A percentile compares a stretch with the other conserved stretches of the same genome.
Conservation (phyloP, 768 basidiomycete species). For the Austroboletus festivus region DNA sequence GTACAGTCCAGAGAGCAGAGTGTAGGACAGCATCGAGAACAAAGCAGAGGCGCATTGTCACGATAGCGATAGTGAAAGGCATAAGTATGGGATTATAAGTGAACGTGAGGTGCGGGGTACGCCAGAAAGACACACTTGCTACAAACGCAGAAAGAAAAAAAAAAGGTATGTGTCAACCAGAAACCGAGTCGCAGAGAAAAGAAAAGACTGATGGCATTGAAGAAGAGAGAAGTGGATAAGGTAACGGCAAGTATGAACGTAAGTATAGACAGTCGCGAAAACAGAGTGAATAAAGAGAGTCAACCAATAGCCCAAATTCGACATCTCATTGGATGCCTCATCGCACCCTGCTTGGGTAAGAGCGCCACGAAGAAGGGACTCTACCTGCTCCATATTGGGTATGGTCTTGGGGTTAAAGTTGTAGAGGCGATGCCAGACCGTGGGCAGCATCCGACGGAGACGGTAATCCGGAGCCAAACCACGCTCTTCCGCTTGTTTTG, state of each 20-base stretch:
- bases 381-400: conserved; percentile 8
- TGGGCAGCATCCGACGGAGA: conserved; percentile 8
- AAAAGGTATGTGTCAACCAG: conserved; percentile 29
- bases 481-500: conserved; percentile 42
- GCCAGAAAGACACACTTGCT: conserved; percentile 20
- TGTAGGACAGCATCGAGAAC: conserved; percentile 24
- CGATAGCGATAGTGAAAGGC: conserved; percentile 30
- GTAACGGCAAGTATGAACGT: conserved; percentile 22
- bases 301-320: conserved; percentile 63
- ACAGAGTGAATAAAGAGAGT: conserved; percentile 48
- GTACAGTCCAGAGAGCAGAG: conserved; percentile 22
- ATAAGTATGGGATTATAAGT: conserved; percentile 29
- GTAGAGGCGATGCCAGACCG: conserved; percentile 7
- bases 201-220: conserved; percentile 29
- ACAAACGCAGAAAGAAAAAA: no score
- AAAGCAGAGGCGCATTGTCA: conserved; percentile 18
- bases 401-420: conserved; percentile 7
- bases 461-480: conserved; percentile 42
- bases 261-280: conserved; percentile 31
- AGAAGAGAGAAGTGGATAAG: conserved; percentile 28
- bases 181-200: conserved; percentile 32
- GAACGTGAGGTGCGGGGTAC: conserved; percentile 27
- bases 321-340: conserved; percentile 15
- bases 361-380: background rate
- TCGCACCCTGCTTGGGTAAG: background rate